phyloP scores from a whole-genome alignment of 139 green algal species.

The Haematococcus lacustris region DNA sequence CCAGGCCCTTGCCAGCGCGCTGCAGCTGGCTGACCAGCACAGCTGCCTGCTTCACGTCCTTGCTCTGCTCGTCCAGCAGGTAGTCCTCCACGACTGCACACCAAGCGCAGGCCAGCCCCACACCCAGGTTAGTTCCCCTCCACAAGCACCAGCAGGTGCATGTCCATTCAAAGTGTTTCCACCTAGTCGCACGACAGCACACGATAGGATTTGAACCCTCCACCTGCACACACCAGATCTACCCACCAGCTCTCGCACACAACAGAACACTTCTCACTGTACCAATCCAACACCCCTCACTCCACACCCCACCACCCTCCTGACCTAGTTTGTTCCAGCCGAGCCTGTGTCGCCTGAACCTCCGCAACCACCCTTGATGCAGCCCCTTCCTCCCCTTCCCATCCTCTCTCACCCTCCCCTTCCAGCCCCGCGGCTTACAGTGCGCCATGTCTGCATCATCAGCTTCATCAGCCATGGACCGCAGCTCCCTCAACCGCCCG shows the following conservation, averaged over 20 bases:
- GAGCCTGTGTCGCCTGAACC: too few species aligned
- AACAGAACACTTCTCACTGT: too few species aligned
- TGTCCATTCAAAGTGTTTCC: neutral
- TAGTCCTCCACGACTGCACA: slow-evolving; percentile 34
- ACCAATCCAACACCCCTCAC: too few species aligned
- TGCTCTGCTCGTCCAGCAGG: slow-evolving; percentile 56
- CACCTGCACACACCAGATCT: too few species aligned
- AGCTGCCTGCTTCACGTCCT: slow-evolving; percentile 67
- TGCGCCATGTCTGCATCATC: slow-evolving; percentile 55
- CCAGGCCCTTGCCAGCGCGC: slow-evolving; percentile 74
- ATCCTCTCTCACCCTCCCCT: neutral
- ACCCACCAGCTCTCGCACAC: too few species aligned
- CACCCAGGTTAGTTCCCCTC: neutral
- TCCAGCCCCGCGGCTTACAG: slow-evolving; percentile 17
- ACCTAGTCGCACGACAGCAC: neutral
- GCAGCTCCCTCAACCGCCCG: slow-evolving; percentile 59
- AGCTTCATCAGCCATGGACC: slow-evolving; percentile 43
- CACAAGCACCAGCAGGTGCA: neutral
- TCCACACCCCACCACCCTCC: too few species aligned
- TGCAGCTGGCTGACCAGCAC: slow-evolving; percentile 53
- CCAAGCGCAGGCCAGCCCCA: neutral
- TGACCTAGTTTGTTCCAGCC: too few species aligned
- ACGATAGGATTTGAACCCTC: too few species aligned
- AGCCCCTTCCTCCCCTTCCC: neutral
- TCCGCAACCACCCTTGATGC: neutral